A percentile compares a stretch with the other conserved stretches of the same genome.
Evolutionary conservation across 2,329 filamentous ascomycete species (phyloP).

Genomic region (Sclerotinia nivalis): DNA sequence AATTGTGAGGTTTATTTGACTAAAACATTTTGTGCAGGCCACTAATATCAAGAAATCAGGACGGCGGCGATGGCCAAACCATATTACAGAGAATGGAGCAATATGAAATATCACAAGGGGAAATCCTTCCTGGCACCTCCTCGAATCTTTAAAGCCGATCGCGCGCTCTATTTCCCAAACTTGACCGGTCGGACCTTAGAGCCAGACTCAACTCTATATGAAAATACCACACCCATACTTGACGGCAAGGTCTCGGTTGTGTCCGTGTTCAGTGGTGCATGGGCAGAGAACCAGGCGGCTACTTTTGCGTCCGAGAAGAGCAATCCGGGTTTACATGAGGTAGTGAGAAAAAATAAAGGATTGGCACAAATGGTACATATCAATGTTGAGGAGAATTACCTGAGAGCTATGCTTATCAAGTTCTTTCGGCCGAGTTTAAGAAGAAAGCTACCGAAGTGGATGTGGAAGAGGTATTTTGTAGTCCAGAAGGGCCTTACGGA

Average conservation of each 20-base stretch:
- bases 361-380: constrained; percentile 77
- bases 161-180: constrained; percentile 92
- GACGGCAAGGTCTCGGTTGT: constrained; percentile 75
- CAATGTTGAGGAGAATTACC: constrained; percentile 80
- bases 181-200: constrained; percentile 76
- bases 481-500: constrained; percentile 59
- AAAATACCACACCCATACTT: constrained; percentile 75
- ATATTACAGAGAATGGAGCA: constrained; percentile 95
- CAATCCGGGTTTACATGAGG: constrained; percentile 69
- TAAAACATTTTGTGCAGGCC: neutral
- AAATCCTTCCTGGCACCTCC: constrained; percentile 89
- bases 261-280: constrained; percentile 76
- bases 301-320: constrained; percentile 65
- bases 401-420: constrained; percentile 62
- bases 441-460: constrained; percentile 50
- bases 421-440: constrained; percentile 58
- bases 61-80: constrained; percentile 77
- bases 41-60: constrained; percentile 45
- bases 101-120: constrained; percentile 78
- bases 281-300: constrained; percentile 79
- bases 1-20: constrained; percentile 57
- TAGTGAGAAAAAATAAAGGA: constrained; percentile 56
- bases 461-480: constrained; percentile 63
- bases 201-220: constrained; percentile 48
- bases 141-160: constrained; percentile 78